Conservation (phyloP, 441 rosid genomes). For the Isatis lusitanica region DNA sequence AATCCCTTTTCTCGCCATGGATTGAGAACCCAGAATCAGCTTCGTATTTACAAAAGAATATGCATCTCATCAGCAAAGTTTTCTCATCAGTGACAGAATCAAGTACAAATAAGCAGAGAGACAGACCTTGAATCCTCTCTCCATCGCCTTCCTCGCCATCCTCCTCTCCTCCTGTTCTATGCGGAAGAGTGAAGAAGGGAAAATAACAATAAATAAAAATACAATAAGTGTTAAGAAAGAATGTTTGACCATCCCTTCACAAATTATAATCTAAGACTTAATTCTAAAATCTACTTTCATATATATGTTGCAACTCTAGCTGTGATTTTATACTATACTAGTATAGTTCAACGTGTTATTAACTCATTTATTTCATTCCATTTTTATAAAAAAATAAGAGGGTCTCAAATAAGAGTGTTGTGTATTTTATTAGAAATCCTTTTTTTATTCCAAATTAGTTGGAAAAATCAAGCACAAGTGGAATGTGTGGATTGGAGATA, state of each 20-base stretch:
- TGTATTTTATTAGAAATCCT: too few relatives aligned
- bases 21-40: conserved; percentile 67
- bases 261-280: too few relatives aligned
- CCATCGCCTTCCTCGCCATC: conserved; percentile 24
- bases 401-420: too few relatives aligned
- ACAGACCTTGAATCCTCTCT: conserved; percentile 36
- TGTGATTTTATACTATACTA: too few relatives aligned
- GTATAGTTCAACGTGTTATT: not conserved
- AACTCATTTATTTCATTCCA: not conserved
- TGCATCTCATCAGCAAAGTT: too few relatives aligned
- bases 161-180: conserved; percentile 3
- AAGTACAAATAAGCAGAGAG: too few relatives aligned
- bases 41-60: conserved; percentile 17
- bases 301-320: not conserved
- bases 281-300: not conserved
- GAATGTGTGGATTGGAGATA: not conserved
- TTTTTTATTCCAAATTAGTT: too few relatives aligned
- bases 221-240: not conserved
- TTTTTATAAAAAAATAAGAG: too few relatives aligned
- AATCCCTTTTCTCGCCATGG: conserved; percentile 58
- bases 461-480: too few relatives aligned
- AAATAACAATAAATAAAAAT: not conserved
- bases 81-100: too few relatives aligned
- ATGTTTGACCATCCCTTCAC: conserved; percentile 5
- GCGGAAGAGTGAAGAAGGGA: not conserved